Evolutionary conservation across 768 basidiomycete species (phyloP).

Genomic region (Favolaschia claudopus): DNA sequence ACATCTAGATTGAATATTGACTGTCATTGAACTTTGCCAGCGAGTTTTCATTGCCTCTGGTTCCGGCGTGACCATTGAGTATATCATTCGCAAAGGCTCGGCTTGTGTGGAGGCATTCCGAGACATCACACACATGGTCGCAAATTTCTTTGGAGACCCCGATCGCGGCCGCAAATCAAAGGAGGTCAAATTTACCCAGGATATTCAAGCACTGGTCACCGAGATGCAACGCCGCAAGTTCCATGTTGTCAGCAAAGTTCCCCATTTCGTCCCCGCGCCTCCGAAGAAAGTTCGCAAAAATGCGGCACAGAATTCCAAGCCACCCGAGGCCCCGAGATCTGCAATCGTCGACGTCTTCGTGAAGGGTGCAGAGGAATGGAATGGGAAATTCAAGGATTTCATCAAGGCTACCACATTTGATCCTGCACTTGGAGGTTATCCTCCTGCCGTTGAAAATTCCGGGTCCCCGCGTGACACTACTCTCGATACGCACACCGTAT

Average conservation of each 20-base stretch:
- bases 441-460: too few species aligned
- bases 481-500: too few species aligned
- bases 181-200: slow-evolving; percentile 30
- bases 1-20: not conserved
- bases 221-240: slow-evolving; percentile 24
- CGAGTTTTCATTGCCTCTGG: slow-evolving; percentile 33
- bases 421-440: too few species aligned
- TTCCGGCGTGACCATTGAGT: slow-evolving; percentile 31
- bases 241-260: slow-evolving; percentile 1
- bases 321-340: not conserved
- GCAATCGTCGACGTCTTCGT: not conserved
- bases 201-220: slow-evolving; percentile 31
- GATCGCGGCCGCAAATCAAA: slow-evolving; percentile 29
- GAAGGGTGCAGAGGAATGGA: not conserved
- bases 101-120: slow-evolving; percentile 39
- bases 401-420: too few species aligned
- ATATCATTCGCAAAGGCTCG: slow-evolving; percentile 37
- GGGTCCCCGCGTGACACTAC: too few species aligned
- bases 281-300: not conserved
- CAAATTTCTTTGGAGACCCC: slow-evolving; percentile 29
- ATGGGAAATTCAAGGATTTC: too few species aligned
- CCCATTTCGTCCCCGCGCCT: slow-evolving; percentile 16
- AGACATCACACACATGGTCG: slow-evolving; percentile 28
- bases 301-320: not conserved
- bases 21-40: slow-evolving; percentile 19